phyloP scores from a whole-genome alignment of 1,139 yeast species.

The Sugiyamaella sp. region DNA sequence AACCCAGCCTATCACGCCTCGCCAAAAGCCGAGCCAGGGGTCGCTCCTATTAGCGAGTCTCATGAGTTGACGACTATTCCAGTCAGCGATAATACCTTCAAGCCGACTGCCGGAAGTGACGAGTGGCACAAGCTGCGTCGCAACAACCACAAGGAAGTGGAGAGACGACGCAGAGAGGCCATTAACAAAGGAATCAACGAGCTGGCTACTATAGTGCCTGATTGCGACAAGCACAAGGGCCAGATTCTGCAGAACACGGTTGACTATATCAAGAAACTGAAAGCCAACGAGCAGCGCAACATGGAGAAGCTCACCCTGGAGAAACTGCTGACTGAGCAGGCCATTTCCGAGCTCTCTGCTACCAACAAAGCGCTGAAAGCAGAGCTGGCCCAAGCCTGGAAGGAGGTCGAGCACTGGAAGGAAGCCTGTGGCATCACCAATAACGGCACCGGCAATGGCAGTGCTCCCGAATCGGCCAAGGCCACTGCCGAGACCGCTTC shows the following conservation, averaged over 20 bases:
- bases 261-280: conserved; percentile 83
- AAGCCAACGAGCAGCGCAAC: conserved; percentile 83
- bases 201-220: conserved; percentile 79
- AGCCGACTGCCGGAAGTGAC: conserved; percentile 60
- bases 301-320: conserved; percentile 95
- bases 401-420: conserved; percentile 86
- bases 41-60: neutral
- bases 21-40: neutral
- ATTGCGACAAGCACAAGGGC: conserved; percentile 89
- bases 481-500: too few relatives aligned
- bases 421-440: conserved; percentile 39
- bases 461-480: neutral
- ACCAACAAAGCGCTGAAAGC: conserved; percentile 77
- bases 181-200: conserved; percentile 89
- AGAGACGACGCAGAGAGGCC: conserved; percentile 90
- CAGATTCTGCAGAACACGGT: conserved; percentile 86
- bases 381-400: conserved; percentile 88
- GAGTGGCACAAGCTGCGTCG: conserved; percentile 88
- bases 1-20: neutral
- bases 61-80: neutral
- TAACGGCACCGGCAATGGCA: neutral
- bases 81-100: conserved; percentile 22
- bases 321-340: conserved; percentile 88
- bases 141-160: conserved; percentile 96
- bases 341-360: conserved; percentile 75